Evolutionary conservation across 179 eudicot species (phyloP).

Genomic region (Kewa caespitosa): DNA sequence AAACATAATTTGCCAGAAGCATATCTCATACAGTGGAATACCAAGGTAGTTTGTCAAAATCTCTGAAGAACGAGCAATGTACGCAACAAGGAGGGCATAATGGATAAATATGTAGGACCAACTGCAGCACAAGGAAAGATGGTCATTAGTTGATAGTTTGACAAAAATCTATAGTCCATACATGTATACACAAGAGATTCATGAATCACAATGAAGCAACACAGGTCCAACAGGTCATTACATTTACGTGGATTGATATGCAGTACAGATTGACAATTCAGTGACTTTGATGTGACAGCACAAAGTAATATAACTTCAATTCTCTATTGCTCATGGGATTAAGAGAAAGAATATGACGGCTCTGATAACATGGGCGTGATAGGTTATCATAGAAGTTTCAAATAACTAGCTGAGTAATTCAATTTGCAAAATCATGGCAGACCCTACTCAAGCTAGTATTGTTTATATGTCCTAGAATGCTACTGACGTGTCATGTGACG

Average conservation of each 20-base stretch:
- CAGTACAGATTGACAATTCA: not conserved
- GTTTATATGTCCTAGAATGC: too few species aligned
- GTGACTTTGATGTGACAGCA: not conserved
- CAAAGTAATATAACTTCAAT: not conserved
- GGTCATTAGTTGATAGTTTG: slow-evolving; percentile 15
- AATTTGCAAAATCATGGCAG: too few species aligned
- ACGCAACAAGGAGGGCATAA: slow-evolving; percentile 92
- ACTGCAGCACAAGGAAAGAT: slow-evolving; percentile 51
- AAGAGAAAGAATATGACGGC: not conserved
- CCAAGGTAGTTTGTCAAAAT: slow-evolving; percentile 79
- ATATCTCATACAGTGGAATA: slow-evolving; percentile 69
- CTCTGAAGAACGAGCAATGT: slow-evolving; percentile 88
- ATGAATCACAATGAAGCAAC: not conserved
- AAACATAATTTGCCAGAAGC: slow-evolving; percentile 18
- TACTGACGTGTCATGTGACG: too few species aligned
- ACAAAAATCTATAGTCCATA: too few species aligned
- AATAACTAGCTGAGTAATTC: not conserved
- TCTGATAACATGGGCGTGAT: not conserved
- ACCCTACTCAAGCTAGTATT: too few species aligned
- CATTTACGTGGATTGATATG: not conserved
- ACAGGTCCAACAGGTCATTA: not conserved
- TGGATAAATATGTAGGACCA: slow-evolving; percentile 94
- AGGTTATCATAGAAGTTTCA: not conserved
- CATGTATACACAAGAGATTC: not conserved
- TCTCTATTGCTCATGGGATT: not conserved